Evolutionary conservation across 2,329 filamentous ascomycete species (phyloP).

Genomic region (Graphiopsis chlorocephala): DNA sequence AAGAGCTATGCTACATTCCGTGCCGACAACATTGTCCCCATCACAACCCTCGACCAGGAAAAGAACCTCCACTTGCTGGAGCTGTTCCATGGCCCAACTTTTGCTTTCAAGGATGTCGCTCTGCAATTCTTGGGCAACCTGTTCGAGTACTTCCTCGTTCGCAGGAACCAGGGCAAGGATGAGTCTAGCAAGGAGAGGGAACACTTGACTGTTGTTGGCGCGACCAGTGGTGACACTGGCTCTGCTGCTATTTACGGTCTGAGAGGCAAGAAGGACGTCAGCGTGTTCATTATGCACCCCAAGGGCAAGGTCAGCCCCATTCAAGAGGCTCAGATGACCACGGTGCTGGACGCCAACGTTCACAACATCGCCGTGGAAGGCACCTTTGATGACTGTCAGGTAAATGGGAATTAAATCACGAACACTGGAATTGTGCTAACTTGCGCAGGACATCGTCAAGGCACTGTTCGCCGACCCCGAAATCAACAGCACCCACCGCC

Average conservation of each 20-base stretch:
- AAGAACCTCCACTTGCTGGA: slow-evolving; percentile 82
- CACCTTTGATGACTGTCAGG: slow-evolving; percentile 94
- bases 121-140: slow-evolving; percentile 95
- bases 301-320: slow-evolving; percentile 87
- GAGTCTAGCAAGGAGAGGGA: slow-evolving; percentile 60
- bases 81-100: slow-evolving; percentile 93
- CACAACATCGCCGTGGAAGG: slow-evolving; percentile 88
- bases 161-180: slow-evolving; percentile 69
- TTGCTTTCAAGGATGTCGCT: slow-evolving; percentile 93
- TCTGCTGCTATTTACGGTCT: slow-evolving; percentile 95
- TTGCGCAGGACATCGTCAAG: slow-evolving; percentile 77
- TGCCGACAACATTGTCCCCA: slow-evolving; percentile 70
- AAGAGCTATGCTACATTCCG: slow-evolving; percentile 90
- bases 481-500: slow-evolving; percentile 76
- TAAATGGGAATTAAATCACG: slow-evolving; percentile 32
- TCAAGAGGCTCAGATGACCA: slow-evolving; percentile 97
- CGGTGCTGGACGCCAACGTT: slow-evolving; percentile 83
- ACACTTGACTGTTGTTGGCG: slow-evolving; percentile 81
- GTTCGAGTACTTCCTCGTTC: slow-evolving; percentile 81
- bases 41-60: slow-evolving; percentile 69
- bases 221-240: slow-evolving; percentile 84
- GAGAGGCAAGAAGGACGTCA: slow-evolving; percentile 92
- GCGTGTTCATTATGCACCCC: slow-evolving; percentile 90
- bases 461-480: slow-evolving; percentile 82
- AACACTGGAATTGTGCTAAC: background rate